These are phyloP conservation scores for Tieghemiomyces parasiticus DNA, from an alignment of 192 early-diverging fungal species.

Conservation along the genomic window DNA sequence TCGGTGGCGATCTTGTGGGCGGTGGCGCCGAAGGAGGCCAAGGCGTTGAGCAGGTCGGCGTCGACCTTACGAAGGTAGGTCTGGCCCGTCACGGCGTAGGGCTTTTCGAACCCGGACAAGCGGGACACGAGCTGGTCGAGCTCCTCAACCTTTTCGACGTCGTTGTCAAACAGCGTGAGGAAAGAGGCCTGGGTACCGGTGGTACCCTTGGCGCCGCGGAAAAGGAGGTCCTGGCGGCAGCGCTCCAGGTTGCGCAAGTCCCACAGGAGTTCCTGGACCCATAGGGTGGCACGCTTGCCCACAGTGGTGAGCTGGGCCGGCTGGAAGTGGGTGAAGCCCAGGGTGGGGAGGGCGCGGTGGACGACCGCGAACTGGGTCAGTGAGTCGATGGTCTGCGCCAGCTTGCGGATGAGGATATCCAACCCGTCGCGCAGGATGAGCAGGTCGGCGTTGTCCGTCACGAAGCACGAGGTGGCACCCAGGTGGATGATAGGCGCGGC, in stretches of 20 bases:
- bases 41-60: constrained; percentile 69
- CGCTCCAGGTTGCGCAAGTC: constrained; percentile 89
- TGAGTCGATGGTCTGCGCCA: constrained; percentile 66
- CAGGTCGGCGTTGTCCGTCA: constrained; percentile 98
- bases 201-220: constrained; percentile 96
- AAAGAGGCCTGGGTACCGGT: constrained; percentile 98
- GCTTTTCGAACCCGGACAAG: constrained; percentile 63
- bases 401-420: constrained; percentile 81
- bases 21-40: constrained; percentile 86
- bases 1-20: constrained; percentile 96
- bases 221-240: constrained; percentile 71
- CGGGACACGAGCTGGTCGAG: constrained; percentile 85
- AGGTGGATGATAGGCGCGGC: constrained; percentile 95
- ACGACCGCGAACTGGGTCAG: constrained; percentile 62
- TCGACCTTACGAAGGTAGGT: constrained; percentile 98
- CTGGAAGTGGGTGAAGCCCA: constrained; percentile 99
- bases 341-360: constrained; percentile 76
- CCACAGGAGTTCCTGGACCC: constrained; percentile 94
- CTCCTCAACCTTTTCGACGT: constrained; percentile 85
- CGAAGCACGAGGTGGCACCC: constrained; percentile 96
- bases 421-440: constrained; percentile 91
- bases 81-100: constrained; percentile 90
- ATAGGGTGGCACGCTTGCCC: constrained; percentile 90
- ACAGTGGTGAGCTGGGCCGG: constrained; percentile 97
- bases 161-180: constrained; percentile 83